A percentile compares a stretch with the other conserved stretches of the same genome.
phyloP scores from a whole-genome alignment of 176 grass and related monocot species.

The Cocos nucifera region DNA sequence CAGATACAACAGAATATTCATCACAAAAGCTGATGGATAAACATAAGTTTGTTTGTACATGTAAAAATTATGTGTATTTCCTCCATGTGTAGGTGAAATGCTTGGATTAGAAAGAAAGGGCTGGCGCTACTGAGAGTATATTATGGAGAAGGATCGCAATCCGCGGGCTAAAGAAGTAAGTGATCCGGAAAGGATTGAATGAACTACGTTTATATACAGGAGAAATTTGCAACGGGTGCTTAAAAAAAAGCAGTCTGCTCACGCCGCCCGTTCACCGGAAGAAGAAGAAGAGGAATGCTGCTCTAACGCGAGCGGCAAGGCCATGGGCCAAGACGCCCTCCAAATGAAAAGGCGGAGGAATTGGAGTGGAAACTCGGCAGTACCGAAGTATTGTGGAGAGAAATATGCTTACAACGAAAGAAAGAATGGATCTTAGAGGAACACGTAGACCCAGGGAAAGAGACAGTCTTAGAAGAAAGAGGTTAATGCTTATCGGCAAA shows the following conservation, averaged over 20 bases:
- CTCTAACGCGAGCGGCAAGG: constrained; percentile 76
- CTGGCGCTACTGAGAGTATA: not conserved
- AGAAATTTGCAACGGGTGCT: constrained; percentile 22
- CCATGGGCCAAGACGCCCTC: constrained; percentile 89
- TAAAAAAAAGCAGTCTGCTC: constrained; percentile 27
- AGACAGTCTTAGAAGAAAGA: constrained; percentile 65
- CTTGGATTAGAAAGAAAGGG: not conserved
- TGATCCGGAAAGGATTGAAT: not conserved
- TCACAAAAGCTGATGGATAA: not conserved
- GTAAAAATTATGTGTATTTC: not conserved
- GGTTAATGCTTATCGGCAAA: constrained; percentile 46
- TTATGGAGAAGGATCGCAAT: not conserved
- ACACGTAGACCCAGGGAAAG: too few relatives aligned
- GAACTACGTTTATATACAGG: not conserved
- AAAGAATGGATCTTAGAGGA: too few relatives aligned
- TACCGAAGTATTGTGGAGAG: constrained; percentile 53
- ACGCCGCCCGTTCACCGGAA: constrained; percentile 41
- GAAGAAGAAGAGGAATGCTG: constrained; percentile 78
- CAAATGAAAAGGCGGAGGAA: constrained; percentile 76
- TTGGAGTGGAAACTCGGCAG: constrained; percentile 69
- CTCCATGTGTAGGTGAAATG: not conserved
- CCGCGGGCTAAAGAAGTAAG: not conserved
- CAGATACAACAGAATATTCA: not conserved
- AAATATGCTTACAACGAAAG: constrained; percentile 63
- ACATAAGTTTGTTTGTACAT: not conserved